A percentile compares a stretch with the other conserved stretches of the same genome.
These are phyloP conservation scores for Chalciporus piperatus DNA, from an alignment of 768 basidiomycete species.

Conservation along the genomic window DNA sequence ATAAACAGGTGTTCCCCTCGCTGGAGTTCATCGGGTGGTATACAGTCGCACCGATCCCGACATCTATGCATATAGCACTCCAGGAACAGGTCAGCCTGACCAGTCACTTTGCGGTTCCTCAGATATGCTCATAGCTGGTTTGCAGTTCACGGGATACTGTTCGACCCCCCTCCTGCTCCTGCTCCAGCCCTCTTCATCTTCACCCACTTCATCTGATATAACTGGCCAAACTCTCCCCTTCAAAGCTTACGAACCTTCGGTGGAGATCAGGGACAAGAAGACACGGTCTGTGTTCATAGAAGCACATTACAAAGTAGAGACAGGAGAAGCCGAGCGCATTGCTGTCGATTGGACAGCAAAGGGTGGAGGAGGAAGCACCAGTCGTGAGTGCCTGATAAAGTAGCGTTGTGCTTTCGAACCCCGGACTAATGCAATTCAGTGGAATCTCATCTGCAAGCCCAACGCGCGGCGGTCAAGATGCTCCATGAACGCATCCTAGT, in stretches of 20 bases:
- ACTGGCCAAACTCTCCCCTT: conserved; percentile 81
- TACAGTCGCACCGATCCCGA: conserved; percentile 75
- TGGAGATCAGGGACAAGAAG: conserved; percentile 78
- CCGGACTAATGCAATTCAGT: conserved; percentile 46
- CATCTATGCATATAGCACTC: conserved; percentile 70
- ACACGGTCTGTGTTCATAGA: conserved; percentile 81
- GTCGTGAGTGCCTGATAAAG: conserved; percentile 49
- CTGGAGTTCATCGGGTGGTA: conserved; percentile 99
- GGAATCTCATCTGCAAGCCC: conserved; percentile 85
- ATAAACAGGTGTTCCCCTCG: conserved; percentile 97
- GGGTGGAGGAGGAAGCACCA: conserved; percentile 79
- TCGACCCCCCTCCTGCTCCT: conserved; percentile 88
- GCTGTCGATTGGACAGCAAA: conserved; percentile 95
- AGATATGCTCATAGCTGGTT: conserved; percentile 1
- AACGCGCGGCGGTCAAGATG: conserved; percentile 96
- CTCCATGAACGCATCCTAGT: conserved; percentile 86
- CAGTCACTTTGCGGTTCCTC: not conserved
- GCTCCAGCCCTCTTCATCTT: conserved; percentile 53
- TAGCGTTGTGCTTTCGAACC: not conserved
- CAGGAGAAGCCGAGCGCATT: conserved; percentile 97
- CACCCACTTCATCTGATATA: conserved; percentile 45
- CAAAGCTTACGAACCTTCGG: conserved; percentile 89
- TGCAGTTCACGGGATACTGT: conserved; percentile 78
- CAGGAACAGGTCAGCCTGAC: conserved; percentile 70
- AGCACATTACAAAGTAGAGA: conserved; percentile 86